Evolutionary conservation across 768 basidiomycete species (phyloP), one percentile per base, ranked within the genome.

Genomic region (Russula brevipes): DNA sequence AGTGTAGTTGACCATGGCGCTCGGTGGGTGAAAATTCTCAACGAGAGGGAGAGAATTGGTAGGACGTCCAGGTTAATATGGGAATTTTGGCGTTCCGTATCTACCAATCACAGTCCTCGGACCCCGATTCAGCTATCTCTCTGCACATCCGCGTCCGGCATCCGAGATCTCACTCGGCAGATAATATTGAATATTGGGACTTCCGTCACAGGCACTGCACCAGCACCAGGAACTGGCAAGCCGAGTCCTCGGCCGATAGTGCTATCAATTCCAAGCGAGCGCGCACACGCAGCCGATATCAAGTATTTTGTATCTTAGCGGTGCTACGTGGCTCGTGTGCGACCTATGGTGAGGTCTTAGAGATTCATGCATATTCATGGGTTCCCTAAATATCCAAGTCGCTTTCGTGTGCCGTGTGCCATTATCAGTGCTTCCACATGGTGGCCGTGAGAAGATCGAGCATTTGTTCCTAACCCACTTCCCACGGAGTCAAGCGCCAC

Each of bases 1-100:
- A 16, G 71, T 70, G 41, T 69, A 63, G 67, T 74, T 72, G 52
- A 72, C 69, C 73, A 72, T 68, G 64, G 56, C 59, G 41, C n/a
- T 38, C 38, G 35, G 30, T 38, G 53, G n/a, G 9, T 2, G 17
- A 24, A 59, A 58, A 54, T 33, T 33, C 16, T 62, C 44, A 47
- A 58, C 30, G 50, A 38, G 50, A 36, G 44, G 4, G 50, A n/a
- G 41, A 42, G 33, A 36, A 14, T 11, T 4, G 39, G 30, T 11
- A 12, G 10, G 19, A 31, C 45, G 35, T 7, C 10, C 16, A 19
- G n/a, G 38, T 39, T 64, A 51, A 64, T 64, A 64, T 44, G 24
- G 16, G 19, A 55, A 50, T 55, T 42, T 51, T 52, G 44, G 36
- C 61, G 8, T 3, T 39, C 19, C 38, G 35, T 65, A 65, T 65